Evolutionary conservation across 2,329 filamentous ascomycete species (phyloP).

Genomic region (Penicillium polonicum): DNA sequence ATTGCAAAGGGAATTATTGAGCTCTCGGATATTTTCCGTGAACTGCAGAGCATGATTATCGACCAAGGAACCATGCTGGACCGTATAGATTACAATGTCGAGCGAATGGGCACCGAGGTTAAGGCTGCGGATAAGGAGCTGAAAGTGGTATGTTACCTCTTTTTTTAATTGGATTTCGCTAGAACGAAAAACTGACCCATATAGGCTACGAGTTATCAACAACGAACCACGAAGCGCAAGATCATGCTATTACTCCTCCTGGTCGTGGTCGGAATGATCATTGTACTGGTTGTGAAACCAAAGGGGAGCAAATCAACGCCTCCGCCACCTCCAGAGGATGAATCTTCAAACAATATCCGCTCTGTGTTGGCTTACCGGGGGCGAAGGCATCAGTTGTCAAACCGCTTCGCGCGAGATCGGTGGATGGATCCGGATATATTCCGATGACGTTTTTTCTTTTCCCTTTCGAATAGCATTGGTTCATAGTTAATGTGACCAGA

Average conservation of each 20-base stretch:
- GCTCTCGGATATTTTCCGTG: slow-evolving; percentile 92
- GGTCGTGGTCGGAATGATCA: slow-evolving; percentile 81
- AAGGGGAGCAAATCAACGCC: slow-evolving; percentile 46
- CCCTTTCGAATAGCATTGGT: slow-evolving; percentile 19
- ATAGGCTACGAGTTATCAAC: slow-evolving; percentile 78
- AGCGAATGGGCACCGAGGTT: slow-evolving; percentile 89
- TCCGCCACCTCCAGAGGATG: slow-evolving; percentile 25
- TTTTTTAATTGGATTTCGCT: neutral
- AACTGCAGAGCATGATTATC: slow-evolving; percentile 93
- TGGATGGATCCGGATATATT: slow-evolving; percentile 40
- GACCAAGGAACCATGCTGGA: slow-evolving; percentile 89
- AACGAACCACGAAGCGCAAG: slow-evolving; percentile 83
- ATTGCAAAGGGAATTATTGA: slow-evolving; percentile 98
- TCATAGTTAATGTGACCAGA: slow-evolving; percentile 10
- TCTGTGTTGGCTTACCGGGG: slow-evolving; percentile 23
- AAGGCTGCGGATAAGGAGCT: slow-evolving; percentile 92
- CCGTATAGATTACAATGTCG: slow-evolving; percentile 96
- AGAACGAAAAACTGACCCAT: neutral
- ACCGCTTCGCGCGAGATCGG: slow-evolving; percentile 28
- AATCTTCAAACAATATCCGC: slow-evolving; percentile 26
- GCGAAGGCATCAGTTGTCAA: slow-evolving; percentile 24
- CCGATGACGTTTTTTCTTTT: slow-evolving; percentile 22
- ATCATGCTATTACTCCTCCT: slow-evolving; percentile 85
- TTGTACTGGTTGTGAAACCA: slow-evolving; percentile 77
- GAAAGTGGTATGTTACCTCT: slow-evolving; percentile 57